Conservation (phyloP, 805 yeast genomes). For the Huiozyma naganishii region DNA sequence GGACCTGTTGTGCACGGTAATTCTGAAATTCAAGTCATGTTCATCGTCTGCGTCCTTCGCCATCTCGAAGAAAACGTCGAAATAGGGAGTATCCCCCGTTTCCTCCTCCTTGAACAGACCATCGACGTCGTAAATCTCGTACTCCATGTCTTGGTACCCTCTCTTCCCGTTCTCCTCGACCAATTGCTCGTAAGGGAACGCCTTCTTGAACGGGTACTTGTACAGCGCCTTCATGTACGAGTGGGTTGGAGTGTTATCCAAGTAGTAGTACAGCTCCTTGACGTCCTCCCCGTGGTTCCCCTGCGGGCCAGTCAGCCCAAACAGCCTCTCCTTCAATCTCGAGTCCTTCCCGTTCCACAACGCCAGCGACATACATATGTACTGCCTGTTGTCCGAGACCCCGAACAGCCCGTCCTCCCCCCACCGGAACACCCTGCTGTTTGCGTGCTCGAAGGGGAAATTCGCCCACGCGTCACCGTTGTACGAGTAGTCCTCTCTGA, state of each 20-base stretch:
- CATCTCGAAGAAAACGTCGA: slow-evolving; percentile 82
- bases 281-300: slow-evolving; percentile 97
- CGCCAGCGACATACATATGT: slow-evolving; percentile 64
- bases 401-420: slow-evolving; percentile 95
- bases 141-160: slow-evolving; percentile 60
- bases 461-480: slow-evolving; percentile 88
- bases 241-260: slow-evolving; percentile 89
- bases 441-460: slow-evolving; percentile 79
- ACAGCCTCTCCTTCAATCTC: slow-evolving; percentile 73
- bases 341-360: slow-evolving; percentile 88
- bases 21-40: slow-evolving; percentile 69
- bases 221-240: slow-evolving; percentile 84
- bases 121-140: slow-evolving; percentile 65
- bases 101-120: slow-evolving; percentile 49
- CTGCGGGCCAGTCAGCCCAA: slow-evolving; percentile 84
- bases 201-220: slow-evolving; percentile 74
- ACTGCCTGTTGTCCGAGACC: slow-evolving; percentile 72
- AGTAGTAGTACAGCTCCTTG: slow-evolving; percentile 72
- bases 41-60: slow-evolving; percentile 77
- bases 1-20: slow-evolving; percentile 83
- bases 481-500: slow-evolving; percentile 76
- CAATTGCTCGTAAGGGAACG: slow-evolving; percentile 73
- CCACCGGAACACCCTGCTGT: slow-evolving; percentile 79
- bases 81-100: slow-evolving; percentile 53
- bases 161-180: slow-evolving; percentile 58